A percentile compares a stretch with the other conserved stretches of the same genome.
phyloP scores from a whole-genome alignment of 1,139 yeast genomes.

The Tardiomyces depauwii region DNA sequence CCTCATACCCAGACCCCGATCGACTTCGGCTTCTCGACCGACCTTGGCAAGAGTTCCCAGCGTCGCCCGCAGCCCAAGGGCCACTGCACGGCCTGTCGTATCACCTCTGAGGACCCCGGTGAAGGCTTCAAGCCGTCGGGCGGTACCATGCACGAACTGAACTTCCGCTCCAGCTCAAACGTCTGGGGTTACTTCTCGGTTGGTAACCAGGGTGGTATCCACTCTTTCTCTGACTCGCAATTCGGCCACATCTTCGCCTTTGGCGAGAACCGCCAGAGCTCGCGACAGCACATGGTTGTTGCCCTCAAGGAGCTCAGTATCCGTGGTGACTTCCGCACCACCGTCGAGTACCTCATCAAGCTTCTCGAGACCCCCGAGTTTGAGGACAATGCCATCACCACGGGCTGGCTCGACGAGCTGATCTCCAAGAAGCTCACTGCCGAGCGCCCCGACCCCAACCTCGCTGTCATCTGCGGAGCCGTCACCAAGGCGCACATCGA shows the following conservation, averaged over 20 bases:
- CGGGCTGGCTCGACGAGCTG: slow-evolving; percentile 97
- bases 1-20: slow-evolving; percentile 86
- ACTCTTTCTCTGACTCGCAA: slow-evolving; percentile 94
- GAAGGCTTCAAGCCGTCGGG: slow-evolving; percentile 94
- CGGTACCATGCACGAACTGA: slow-evolving; percentile 79
- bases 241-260: slow-evolving; percentile 92
- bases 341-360: slow-evolving; percentile 82
- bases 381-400: slow-evolving; percentile 90
- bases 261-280: slow-evolving; percentile 80
- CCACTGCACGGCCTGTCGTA: slow-evolving; percentile 92
- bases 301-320: slow-evolving; percentile 83
- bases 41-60: slow-evolving; percentile 63
- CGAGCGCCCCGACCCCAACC: slow-evolving; percentile 84
- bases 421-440: slow-evolving; percentile 89
- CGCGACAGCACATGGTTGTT: slow-evolving; percentile 58
- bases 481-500: slow-evolving; percentile 85
- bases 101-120: slow-evolving; percentile 94
- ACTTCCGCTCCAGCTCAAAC: slow-evolving; percentile 66
- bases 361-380: slow-evolving; percentile 93
- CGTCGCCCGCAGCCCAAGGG: slow-evolving; percentile 74
- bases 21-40: slow-evolving; percentile 78
- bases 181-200: slow-evolving; percentile 96
- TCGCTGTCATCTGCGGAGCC: slow-evolving; percentile 96
- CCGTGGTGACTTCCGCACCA: slow-evolving; percentile 82
- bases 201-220: slow-evolving; percentile 72